Conservation (phyloP, 2,329 filamentous ascomycete species). For the Fusarium sterilihyphosum region DNA sequence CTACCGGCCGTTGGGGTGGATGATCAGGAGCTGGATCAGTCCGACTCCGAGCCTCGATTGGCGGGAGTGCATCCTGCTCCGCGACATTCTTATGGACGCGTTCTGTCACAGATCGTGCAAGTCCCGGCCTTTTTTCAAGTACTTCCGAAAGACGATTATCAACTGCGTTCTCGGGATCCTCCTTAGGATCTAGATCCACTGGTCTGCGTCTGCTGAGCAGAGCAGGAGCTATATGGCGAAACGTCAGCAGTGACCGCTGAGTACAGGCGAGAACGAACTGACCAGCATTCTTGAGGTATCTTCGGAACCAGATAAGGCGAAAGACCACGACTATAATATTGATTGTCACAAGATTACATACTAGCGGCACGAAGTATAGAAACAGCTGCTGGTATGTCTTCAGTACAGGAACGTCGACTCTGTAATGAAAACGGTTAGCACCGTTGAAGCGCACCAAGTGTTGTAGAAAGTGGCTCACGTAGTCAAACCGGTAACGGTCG, state of each 20-base stretch:
- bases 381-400: slow-evolving; percentile 62
- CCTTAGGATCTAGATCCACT: not conserved
- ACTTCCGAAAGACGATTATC: not conserved
- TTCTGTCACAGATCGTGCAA: slow-evolving; percentile 19
- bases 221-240: slow-evolving; percentile 14
- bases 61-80: slow-evolving; percentile 10
- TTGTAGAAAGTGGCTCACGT: slow-evolving; percentile 48
- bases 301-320: slow-evolving; percentile 60
- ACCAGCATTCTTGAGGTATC: slow-evolving; percentile 54
- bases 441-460: not conserved
- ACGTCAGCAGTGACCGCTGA: not conserved
- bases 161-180: slow-evolving; percentile 17
- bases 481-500: slow-evolving; percentile 62
- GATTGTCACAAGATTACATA: slow-evolving; percentile 60
- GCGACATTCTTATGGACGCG: not conserved
- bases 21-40: slow-evolving; percentile 18
- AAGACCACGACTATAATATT: slow-evolving; percentile 60
- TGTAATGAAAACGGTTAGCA: slow-evolving; percentile 38
- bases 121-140: not conserved
- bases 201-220: slow-evolving; percentile 19
- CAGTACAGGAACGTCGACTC: slow-evolving; percentile 60
- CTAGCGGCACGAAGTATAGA: slow-evolving; percentile 59
- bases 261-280: slow-evolving; percentile 2
- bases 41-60: slow-evolving; percentile 19
- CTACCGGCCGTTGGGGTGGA: not conserved